These are phyloP conservation scores for Starmerella stigmatis DNA, from an alignment of 805 yeast genomes.

Conservation along the genomic window DNA sequence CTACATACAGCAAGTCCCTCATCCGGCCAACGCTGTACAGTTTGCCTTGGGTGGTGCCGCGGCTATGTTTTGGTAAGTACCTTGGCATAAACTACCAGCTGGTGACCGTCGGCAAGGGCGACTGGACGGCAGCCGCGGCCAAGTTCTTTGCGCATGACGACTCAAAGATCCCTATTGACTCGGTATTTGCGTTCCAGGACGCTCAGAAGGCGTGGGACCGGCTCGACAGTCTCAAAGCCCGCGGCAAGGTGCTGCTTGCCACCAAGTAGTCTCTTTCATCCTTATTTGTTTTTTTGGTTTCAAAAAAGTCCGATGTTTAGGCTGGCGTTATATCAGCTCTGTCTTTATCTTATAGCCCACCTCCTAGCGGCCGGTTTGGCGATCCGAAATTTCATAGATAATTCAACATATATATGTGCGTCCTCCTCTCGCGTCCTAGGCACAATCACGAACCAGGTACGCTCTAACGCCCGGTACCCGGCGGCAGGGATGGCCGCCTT, in stretches of 20 bases:
- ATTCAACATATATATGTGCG: too few relatives aligned
- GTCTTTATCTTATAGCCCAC: too few relatives aligned
- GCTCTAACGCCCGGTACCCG: too few relatives aligned
- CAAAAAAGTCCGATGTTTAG: too few relatives aligned
- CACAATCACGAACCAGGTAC: too few relatives aligned
- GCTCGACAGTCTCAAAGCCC: slow-evolving; percentile 40
- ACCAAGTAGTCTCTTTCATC: background rate
- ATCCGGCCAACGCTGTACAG: background rate
- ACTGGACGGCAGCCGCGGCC: slow-evolving; percentile 36
- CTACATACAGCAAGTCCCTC: background rate
- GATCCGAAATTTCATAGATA: too few relatives aligned
- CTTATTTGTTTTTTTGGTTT: background rate
- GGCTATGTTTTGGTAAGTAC: slow-evolving; percentile 26
- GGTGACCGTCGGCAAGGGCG: slow-evolving; percentile 20
- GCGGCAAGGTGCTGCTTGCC: slow-evolving; percentile 56
- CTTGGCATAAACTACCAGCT: slow-evolving; percentile 27
- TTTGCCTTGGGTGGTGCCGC: slow-evolving; percentile 23
- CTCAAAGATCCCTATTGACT: slow-evolving; percentile 43
- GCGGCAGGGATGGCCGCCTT: too few relatives aligned
- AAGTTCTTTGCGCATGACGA: slow-evolving; percentile 39
- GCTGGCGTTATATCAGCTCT: too few relatives aligned
- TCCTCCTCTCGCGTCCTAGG: too few relatives aligned
- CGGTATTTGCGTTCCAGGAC: slow-evolving; percentile 41
- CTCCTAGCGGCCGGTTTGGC: too few relatives aligned
- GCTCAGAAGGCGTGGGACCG: slow-evolving; percentile 42